Conservation (phyloP, 805 yeast species). For the Barnettozyma vustinii region DNA sequence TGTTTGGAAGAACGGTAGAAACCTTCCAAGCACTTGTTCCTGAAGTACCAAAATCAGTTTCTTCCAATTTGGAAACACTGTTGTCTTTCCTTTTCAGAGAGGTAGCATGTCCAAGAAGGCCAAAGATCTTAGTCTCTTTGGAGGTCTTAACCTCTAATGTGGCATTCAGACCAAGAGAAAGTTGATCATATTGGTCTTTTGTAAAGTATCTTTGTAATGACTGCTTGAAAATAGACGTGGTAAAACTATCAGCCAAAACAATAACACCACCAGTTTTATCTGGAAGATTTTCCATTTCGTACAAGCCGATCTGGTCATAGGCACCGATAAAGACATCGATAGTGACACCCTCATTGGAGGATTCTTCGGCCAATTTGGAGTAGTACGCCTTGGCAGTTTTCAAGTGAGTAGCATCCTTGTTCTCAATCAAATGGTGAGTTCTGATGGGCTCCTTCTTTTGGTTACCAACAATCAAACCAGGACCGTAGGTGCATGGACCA, state of each 20-base stretch:
- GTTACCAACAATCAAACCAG: constrained; percentile 55
- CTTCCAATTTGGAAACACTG: constrained; percentile 13
- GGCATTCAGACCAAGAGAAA: constrained; percentile 53
- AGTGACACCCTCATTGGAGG: constrained; percentile 47
- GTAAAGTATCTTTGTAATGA: constrained; percentile 50
- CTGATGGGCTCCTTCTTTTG: constrained; percentile 56
- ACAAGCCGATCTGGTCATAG: constrained; percentile 64
- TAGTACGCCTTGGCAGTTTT: constrained; percentile 43
- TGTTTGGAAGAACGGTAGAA: constrained; percentile 49
- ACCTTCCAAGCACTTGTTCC: constrained; percentile 56
- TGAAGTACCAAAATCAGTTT: constrained; percentile 39
- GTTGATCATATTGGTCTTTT: constrained; percentile 31
- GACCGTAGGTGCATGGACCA: constrained; percentile 64
- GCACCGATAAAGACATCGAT: constrained; percentile 58
- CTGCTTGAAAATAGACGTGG: constrained; percentile 64
- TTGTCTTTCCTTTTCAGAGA: constrained; percentile 33
- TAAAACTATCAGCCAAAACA: constrained; percentile 59
- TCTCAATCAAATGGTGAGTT: constrained; percentile 59
- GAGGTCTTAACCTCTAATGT: constrained; percentile 52
- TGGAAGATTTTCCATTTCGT: constrained; percentile 57
- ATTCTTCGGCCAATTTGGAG: constrained; percentile 40
- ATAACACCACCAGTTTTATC: constrained; percentile 58
- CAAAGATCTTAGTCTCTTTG: constrained; percentile 46
- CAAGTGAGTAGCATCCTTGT: constrained; percentile 35
- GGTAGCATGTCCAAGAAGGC: constrained; percentile 59